These are phyloP conservation scores for Hyphodiscus sp. DNA, from an alignment of 2,329 filamentous ascomycete genomes.

Conservation along the genomic window DNA sequence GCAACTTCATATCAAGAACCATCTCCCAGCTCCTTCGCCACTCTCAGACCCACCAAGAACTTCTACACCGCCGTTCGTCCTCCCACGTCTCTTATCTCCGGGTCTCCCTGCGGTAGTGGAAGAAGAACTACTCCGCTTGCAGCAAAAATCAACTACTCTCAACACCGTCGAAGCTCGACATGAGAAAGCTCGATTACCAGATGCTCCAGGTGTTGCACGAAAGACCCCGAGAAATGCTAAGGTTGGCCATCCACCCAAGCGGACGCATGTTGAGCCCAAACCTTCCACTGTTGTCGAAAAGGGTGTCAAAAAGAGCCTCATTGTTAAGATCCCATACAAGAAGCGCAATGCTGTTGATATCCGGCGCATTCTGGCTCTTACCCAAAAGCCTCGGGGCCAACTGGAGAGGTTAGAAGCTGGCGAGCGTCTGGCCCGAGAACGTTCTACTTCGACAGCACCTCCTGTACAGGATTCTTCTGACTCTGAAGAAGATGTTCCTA, in stretches of 20 bases:
- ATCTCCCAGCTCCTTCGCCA: constrained; percentile 8
- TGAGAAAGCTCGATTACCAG: constrained; percentile 26
- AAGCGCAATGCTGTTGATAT: constrained; percentile 22
- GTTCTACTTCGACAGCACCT: not conserved
- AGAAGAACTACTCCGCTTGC: constrained; percentile 20
- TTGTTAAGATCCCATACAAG: constrained; percentile 29
- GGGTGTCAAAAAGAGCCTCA: constrained; percentile 9
- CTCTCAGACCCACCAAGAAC: constrained; percentile 15
- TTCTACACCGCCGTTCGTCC: constrained; percentile 14
- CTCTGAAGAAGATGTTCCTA: constrained; percentile 31
- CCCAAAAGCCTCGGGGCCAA: constrained; percentile 5
- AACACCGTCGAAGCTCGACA: constrained; percentile 27
- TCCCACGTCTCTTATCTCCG: constrained; percentile 28
- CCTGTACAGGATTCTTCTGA: constrained; percentile 2
- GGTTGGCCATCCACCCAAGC: constrained; percentile 28
- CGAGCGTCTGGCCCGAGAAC: constrained; percentile 7
- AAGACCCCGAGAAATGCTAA: constrained; percentile 24
- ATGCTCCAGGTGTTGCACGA: constrained; percentile 29
- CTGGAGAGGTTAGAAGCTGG: constrained; percentile 10
- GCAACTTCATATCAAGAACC: not conserved
- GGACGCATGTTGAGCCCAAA: constrained; percentile 16
- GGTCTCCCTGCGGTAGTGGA: constrained; percentile 27
- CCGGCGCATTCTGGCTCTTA: constrained; percentile 21
- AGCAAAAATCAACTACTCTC: constrained; percentile 13
- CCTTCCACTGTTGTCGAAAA: constrained; percentile 10